These are phyloP conservation scores for Aristolochia contorta DNA, from an alignment of 164 flowering plant genomes.

Conservation along the genomic window DNA sequence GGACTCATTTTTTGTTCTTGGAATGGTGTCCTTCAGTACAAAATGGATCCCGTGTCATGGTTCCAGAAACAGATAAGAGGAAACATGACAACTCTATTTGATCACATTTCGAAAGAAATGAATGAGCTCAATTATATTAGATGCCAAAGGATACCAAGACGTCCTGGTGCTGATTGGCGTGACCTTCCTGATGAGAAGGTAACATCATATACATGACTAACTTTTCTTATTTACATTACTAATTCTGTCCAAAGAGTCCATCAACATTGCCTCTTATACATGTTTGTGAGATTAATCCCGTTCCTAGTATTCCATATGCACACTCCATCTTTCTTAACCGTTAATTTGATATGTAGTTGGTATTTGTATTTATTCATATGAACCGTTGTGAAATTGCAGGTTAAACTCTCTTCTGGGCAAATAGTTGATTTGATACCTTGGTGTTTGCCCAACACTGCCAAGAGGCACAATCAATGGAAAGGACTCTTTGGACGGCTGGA, in stretches of 20 bases:
- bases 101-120: slow-evolving; percentile 95
- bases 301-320: background rate
- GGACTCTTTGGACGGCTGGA: too few relatives aligned
- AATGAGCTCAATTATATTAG: slow-evolving; percentile 72
- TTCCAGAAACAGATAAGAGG: slow-evolving; percentile 85
- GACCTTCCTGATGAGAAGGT: slow-evolving; percentile 91
- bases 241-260: too few relatives aligned
- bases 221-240: too few relatives aligned
- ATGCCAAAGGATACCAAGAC: slow-evolving; percentile 76
- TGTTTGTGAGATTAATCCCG: too few relatives aligned
- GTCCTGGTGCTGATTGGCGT: slow-evolving; percentile 94
- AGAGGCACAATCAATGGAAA: too few relatives aligned
- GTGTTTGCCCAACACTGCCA: too few relatives aligned
- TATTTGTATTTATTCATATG: background rate
- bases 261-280: too few relatives aligned
- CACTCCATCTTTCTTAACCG: background rate
- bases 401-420: slow-evolving; percentile 67
- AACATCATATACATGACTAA: background rate
- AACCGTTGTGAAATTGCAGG: slow-evolving; percentile 26
- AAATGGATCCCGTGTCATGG: slow-evolving; percentile 67
- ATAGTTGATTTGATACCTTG: slow-evolving; percentile 30
- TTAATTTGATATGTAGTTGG: background rate
- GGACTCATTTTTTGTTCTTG: background rate
- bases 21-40: slow-evolving; percentile 36
- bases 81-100: slow-evolving; percentile 30